Conservation (phyloP, 2,329 filamentous ascomycete genomes). For the Aspergillus candidus region DNA sequence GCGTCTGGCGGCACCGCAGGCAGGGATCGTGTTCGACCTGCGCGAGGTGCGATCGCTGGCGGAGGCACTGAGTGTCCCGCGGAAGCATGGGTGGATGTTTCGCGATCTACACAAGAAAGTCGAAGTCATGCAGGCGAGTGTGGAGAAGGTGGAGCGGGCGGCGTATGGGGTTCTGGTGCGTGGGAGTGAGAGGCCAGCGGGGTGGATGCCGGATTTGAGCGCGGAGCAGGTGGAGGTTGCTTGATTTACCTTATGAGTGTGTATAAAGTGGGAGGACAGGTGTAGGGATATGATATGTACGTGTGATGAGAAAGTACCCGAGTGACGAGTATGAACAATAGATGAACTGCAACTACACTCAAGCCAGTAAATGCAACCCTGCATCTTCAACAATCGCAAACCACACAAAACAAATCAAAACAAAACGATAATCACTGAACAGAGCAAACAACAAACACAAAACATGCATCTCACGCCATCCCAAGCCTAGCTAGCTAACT, state of each 20-base stretch:
- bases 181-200: conserved; percentile 80
- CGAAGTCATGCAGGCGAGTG: conserved; percentile 77
- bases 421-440: neutral
- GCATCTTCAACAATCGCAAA: neutral
- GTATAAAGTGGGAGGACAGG: too few species aligned
- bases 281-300: neutral
- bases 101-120: conserved; percentile 71
- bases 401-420: neutral
- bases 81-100: conserved; percentile 46
- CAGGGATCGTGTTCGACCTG: conserved; percentile 72
- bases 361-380: too few species aligned
- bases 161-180: conserved; percentile 83
- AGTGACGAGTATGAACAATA: too few species aligned
- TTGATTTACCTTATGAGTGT: conserved; percentile 14
- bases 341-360: too few species aligned
- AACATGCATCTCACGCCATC: neutral
- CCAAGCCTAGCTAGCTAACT: too few species aligned
- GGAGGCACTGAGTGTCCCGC: conserved; percentile 60
- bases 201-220: conserved; percentile 78
- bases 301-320: neutral
- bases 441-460: neutral
- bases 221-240: conserved; percentile 36
- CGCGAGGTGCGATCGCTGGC: conserved; percentile 70
- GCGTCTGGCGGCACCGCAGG: conserved; percentile 37
- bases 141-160: conserved; percentile 87